Percentiles rank a stretch among this genome's conserved stretches.
Evolutionary conservation across 208 protist genomes (phyloP).

Genomic region (Trypanosoma conorhini): DNA sequence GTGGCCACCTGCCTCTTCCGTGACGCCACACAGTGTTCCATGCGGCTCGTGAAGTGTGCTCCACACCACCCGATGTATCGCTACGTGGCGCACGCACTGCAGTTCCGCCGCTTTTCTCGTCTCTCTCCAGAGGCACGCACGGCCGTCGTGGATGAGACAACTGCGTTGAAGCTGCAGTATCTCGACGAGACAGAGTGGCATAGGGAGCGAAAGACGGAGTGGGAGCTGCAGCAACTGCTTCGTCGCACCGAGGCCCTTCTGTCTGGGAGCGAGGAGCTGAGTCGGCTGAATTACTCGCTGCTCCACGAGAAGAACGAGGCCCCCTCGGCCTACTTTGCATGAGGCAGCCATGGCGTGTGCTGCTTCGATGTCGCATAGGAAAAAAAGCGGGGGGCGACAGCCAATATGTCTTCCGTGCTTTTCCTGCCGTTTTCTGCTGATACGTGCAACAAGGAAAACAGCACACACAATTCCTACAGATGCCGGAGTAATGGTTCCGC

Average conservation of each 20-base stretch:
- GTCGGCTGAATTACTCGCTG: conserved; percentile 38
- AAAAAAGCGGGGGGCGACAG: no score
- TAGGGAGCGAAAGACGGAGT: conserved; percentile 7
- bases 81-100: conserved; percentile 69
- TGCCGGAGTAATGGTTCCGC: neutral
- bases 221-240: conserved; percentile 18
- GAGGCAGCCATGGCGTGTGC: neutral
- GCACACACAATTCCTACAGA: neutral
- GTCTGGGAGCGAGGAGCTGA: conserved; percentile 35
- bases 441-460: no score
- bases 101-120: conserved; percentile 59
- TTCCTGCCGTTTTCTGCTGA: no score
- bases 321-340: conserved; percentile 9
- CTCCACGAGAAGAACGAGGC: conserved; percentile 20
- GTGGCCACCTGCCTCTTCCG: conserved; percentile 61
- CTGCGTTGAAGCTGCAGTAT: conserved; percentile 14
- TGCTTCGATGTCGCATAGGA: neutral
- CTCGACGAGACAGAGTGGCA: conserved; percentile 25
- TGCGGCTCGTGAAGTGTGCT: conserved; percentile 58
- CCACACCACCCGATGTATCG: conserved; percentile 49
- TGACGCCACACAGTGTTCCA: conserved; percentile 61
- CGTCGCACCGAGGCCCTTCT: conserved; percentile 35
- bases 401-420: no score
- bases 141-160: conserved; percentile 13
- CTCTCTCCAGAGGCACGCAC: conserved; percentile 20